Base-by-base conservation (phyloP, 106 monocot species). In the Acorus calamus region DNA sequence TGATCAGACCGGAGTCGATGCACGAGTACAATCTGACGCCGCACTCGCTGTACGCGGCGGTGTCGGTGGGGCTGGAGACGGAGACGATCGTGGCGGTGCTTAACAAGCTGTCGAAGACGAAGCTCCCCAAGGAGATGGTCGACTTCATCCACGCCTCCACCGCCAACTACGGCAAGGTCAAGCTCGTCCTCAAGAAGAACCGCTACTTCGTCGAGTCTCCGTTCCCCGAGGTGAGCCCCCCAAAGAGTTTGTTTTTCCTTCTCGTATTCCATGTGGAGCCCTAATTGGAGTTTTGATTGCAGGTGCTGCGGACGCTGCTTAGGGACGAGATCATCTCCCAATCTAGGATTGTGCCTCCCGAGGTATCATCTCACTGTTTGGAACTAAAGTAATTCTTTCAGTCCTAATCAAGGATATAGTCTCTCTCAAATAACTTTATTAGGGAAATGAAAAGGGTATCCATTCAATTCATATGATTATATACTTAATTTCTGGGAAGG, bases 11-110 rank as follows among this genome's bases (percentile, higher is more conserved):
- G 1, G 92, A 99, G 66, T 85, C 78, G 4, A 92, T 99, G 98
- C 98, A 99, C 14, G 98, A 99, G 77, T 99, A 99, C 75, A 92
- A 99, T 69, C 68, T 99, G 57, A 99, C 92, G 0, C 98, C 92
- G 3, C 98, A 99, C 65, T 99, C 91, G 0, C 67, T 99, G 2
- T 99, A 92, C 76, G 98, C 88, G 13, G 92, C 88, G 5, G 92
- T 99, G 0, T 92, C 92, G n/a, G 92, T 99, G 47, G 98, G 98
- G 49, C 83, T 99, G 46, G 92, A 92, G 83, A 92, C 83, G 1
- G 85, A 88, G 76, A 99, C 92, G 3, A 92, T 99, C 67, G 79
- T 99, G 51, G 86, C 76, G 71, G 98, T 99, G 14, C 58, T 99
- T 41, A 86, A 88, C 60, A 99, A 99, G 79, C 74, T 99, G 8